Evolutionary conservation across 208 protist species (phyloP).

Genomic region (Trypanosoma caninum): DNA sequence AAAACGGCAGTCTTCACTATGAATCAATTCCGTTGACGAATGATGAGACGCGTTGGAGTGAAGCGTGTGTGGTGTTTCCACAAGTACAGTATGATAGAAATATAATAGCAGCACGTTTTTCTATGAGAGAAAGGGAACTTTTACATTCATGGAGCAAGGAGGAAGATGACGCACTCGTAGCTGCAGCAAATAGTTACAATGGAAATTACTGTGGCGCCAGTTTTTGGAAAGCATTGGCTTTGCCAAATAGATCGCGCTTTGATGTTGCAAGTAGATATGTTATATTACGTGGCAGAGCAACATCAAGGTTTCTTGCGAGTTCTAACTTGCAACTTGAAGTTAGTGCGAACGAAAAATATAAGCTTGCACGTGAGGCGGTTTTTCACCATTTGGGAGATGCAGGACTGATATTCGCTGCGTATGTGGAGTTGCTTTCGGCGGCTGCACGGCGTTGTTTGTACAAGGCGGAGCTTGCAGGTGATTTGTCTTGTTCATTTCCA

Average conservation of each 20-base stretch:
- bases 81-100: background rate
- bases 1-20: constrained; percentile 5
- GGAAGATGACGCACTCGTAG: constrained; percentile 4
- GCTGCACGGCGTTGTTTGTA: constrained; percentile 14
- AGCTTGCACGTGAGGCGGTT: constrained; percentile 1
- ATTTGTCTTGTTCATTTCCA: background rate
- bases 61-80: constrained; percentile 7
- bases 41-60: constrained; percentile 17
- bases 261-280: constrained; percentile 19
- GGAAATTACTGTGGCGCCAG: constrained; percentile 10
- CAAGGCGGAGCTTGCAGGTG: background rate
- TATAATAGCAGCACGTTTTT: background rate
- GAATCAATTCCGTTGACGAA: constrained; percentile 3
- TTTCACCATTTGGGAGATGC: constrained; percentile 12
- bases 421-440: background rate
- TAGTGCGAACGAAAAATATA: constrained; percentile 1
- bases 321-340: background rate
- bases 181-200: background rate
- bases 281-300: background rate
- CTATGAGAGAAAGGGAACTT: background rate
- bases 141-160: background rate
- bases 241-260: constrained; percentile 1
- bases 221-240: constrained; percentile 14
- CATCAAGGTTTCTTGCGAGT: background rate
- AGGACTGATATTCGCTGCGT: constrained; percentile 12